Base-by-base conservation (phyloP, 257 asterid species). In the Linderniella brevidens region DNA sequence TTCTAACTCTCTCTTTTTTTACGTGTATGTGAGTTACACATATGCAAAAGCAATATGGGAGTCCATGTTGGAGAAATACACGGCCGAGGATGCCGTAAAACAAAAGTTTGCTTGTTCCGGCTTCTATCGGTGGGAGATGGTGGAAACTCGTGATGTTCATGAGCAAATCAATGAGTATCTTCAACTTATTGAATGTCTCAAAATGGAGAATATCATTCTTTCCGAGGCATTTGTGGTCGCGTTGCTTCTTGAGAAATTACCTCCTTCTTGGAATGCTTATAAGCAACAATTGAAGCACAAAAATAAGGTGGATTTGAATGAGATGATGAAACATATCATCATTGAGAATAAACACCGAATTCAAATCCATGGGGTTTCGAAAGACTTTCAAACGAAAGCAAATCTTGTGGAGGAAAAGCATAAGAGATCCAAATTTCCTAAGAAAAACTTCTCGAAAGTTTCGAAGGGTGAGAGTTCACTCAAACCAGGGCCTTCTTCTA, bases 281-380 rank as follows among this genome's bases (percentile, higher is more conserved):
- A 40, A 40, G 45, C 45, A n/a, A n/a, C n/a, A n/a, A n/a, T n/a
- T n/a, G 16, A 40, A 40, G 16, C 45, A 40, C 16, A 40, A 40
- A 14, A 12, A 40, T 11, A 40, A 40, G 45, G 6, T 4, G 45
- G n/a, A 1, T 40, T 14, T 40, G 16, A 14, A 12, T 10, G n/a
- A 1, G n/a, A 40, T n/a, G n/a, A n/a, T n/a, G n/a, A n/a, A n/a
- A n/a, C n/a, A n/a, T n/a, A n/a, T n/a, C n/a, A n/a, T n/a, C n/a
- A n/a, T 40, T 40, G 45, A 40, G 9, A 14, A 40, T 14, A 12
- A 12, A 12, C n/a, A 40, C 9, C 1, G 45, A 10, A 1, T 12
- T 12, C 14, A 40, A 4, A 12, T 40, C 45, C n/a, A 10, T 11
- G 45, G 14, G n/a, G n/a, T n/a, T n/a, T n/a, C n/a, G n/a, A n/a